phyloP scores from a whole-genome alignment of 768 basidiomycete species.

The Serpula lacrymans region DNA sequence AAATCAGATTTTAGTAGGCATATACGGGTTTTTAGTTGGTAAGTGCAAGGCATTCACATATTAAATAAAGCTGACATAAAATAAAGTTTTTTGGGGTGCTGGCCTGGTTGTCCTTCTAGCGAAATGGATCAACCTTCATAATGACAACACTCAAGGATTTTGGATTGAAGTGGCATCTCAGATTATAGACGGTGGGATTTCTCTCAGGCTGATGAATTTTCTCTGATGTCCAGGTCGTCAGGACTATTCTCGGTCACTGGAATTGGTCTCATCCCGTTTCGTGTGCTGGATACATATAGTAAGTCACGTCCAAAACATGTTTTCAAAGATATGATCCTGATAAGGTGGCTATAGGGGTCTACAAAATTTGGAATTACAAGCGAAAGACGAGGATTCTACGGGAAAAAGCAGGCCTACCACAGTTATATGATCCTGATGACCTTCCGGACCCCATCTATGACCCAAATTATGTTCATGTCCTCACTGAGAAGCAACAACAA shows the following conservation, averaged over 20 bases:
- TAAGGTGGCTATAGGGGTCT: slow-evolving; percentile 47
- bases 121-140: slow-evolving; percentile 69
- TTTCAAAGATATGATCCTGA: background rate
- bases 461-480: slow-evolving; percentile 66
- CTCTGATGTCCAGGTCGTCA: slow-evolving; percentile 22
- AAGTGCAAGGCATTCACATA: slow-evolving; percentile 14
- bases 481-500: slow-evolving; percentile 61
- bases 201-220: background rate
- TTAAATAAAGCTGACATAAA: background rate
- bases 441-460: slow-evolving; percentile 76
- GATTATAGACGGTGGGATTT: slow-evolving; percentile 56
- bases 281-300: slow-evolving; percentile 76
- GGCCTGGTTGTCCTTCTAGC: slow-evolving; percentile 73
- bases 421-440: slow-evolving; percentile 72
- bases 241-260: slow-evolving; percentile 80
- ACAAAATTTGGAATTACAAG: slow-evolving; percentile 73
- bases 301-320: slow-evolving; percentile 16
- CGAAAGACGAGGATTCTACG: slow-evolving; percentile 55
- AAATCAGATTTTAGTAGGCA: slow-evolving; percentile 29
- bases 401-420: slow-evolving; percentile 59
- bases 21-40: slow-evolving; percentile 79
- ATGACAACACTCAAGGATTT: slow-evolving; percentile 64
- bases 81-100: slow-evolving; percentile 78
- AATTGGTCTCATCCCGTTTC: slow-evolving; percentile 74
- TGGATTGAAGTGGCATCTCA: slow-evolving; percentile 83